These are phyloP conservation scores for Lepiota venenata DNA, from an alignment of 768 basidiomycete species.

Conservation along the genomic window DNA sequence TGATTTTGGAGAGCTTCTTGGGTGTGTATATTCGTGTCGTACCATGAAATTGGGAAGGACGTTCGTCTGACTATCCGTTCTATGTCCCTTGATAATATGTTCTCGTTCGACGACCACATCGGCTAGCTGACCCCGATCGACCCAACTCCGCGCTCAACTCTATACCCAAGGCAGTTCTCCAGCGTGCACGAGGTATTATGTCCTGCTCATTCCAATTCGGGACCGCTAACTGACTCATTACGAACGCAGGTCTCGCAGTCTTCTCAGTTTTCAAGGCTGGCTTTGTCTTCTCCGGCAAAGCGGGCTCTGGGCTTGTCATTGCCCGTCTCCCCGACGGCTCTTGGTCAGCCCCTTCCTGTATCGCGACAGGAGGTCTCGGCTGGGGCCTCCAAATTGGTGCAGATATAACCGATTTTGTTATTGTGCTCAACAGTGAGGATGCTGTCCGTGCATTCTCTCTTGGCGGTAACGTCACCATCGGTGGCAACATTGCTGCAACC, in stretches of 20 bases:
- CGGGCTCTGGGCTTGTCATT: constrained; percentile 90
- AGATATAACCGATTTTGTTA: constrained; percentile 92
- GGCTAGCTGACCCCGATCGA: constrained; percentile 78
- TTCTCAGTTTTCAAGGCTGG: constrained; percentile 94
- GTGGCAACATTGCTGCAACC: constrained; percentile 80
- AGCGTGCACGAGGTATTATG: constrained; percentile 73
- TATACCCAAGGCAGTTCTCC: constrained; percentile 90
- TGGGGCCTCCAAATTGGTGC: constrained; percentile 97
- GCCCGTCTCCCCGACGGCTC: constrained; percentile 92
- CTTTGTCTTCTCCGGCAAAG: constrained; percentile 94
- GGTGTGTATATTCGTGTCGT: constrained; percentile 42
- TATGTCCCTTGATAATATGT: neutral
- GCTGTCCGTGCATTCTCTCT: constrained; percentile 94
- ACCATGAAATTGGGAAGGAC: neutral
- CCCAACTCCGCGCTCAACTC: constrained; percentile 92
- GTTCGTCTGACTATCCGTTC: constrained; percentile 11
- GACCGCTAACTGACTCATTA: neutral
- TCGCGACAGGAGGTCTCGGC: constrained; percentile 92
- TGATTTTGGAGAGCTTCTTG: constrained; percentile 88
- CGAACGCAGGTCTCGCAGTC: constrained; percentile 76
- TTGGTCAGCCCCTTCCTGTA: constrained; percentile 96
- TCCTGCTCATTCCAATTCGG: neutral
- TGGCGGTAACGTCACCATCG: constrained; percentile 95
- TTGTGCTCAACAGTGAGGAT: constrained; percentile 95
- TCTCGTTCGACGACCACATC: neutral